Evolutionary conservation across 768 basidiomycete genomes (phyloP), one percentile per base, ranked within the genome.

Genomic region (Terana coerulea): DNA sequence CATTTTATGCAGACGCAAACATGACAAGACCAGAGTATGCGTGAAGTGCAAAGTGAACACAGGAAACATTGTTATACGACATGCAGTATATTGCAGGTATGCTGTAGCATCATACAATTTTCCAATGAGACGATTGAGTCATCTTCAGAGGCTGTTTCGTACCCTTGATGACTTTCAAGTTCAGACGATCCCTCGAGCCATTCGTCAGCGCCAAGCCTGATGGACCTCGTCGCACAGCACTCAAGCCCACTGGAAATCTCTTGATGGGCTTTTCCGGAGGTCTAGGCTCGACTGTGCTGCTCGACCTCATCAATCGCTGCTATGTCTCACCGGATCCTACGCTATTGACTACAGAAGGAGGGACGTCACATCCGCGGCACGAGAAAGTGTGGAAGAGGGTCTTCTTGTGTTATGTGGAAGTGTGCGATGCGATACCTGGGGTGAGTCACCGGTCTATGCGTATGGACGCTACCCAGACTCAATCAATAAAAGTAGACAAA

Each of bases 81-180:
- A 91, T 64, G 81, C 86, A 12, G 85, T 88, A 17, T 92, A 91
- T 62, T 92, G 90, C 87, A 88, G 82, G 89, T 89, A 60, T 59
- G 75, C 56, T 52, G 33, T 30, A 25, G 49, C 29, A 9, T 50
- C 30, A 42, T 28, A 37, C 42, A 14, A 19, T 3, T 31, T 7
- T 30, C 15, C 42, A 31, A 19, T 39, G 52, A 29, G 43, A 42
- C 28, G 31, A 36, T 34, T 34, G 9, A 6, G 26, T 34, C 22
- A 3, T 14, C n/a, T 45, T 17, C 58, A 86, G 84, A 66, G 76
- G 73, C 3, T 91, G 88, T 60, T 89, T 91, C 65, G 71, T 76
- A 33, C 78, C 81, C 4, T 72, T 86, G 19, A 70, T 88, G 4
- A 73, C 74, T 8, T 67, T 73, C 52, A 87, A 85, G 59, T 88